phyloP scores from a whole-genome alignment of 177 flowering plant genomes.

The Vitis hybrid region DNA sequence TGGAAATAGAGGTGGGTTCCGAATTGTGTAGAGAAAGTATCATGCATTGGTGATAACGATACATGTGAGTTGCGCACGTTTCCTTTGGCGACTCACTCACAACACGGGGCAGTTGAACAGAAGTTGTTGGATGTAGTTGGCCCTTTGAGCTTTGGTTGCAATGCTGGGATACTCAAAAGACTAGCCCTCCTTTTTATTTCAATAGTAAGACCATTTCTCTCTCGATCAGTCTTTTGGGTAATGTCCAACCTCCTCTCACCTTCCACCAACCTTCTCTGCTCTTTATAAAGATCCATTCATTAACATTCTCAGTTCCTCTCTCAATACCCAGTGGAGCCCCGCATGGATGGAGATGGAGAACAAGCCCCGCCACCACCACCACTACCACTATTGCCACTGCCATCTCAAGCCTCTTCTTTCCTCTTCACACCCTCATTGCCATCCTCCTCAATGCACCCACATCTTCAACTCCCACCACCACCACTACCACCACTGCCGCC shows the following conservation, averaged over 20 bases:
- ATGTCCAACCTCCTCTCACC: slow-evolving; percentile 46
- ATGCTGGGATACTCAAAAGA: slow-evolving; percentile 1
- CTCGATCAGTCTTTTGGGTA: slow-evolving; percentile 14
- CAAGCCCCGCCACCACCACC: slow-evolving; percentile 6
- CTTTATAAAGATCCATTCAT: slow-evolving; percentile 10
- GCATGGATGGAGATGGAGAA: slow-evolving; percentile 30
- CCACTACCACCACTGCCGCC: slow-evolving; percentile 1
- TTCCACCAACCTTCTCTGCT: slow-evolving; percentile 16
- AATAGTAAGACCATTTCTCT: slow-evolving; percentile 4
- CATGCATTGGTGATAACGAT: slow-evolving; percentile 32
- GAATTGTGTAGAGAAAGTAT: too few species aligned
- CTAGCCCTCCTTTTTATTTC: too few species aligned
- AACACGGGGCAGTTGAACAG: slow-evolving; percentile 29
- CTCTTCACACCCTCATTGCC: slow-evolving; percentile 25
- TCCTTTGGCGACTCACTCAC: background rate
- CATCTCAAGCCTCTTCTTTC: slow-evolving; percentile 9
- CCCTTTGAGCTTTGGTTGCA: slow-evolving; percentile 14
- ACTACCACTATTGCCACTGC: slow-evolving; percentile 8
- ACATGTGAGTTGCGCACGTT: slow-evolving; percentile 21
- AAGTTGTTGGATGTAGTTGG: slow-evolving; percentile 41
- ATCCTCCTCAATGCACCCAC: slow-evolving; percentile 15
- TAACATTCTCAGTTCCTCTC: slow-evolving; percentile 23
- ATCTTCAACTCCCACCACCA: slow-evolving; percentile 9
- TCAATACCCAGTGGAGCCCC: background rate
- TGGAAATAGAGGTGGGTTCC: too few species aligned